phyloP scores from a whole-genome alignment of 2,329 filamentous ascomycete genomes.

The Alternaria tenuissima region DNA sequence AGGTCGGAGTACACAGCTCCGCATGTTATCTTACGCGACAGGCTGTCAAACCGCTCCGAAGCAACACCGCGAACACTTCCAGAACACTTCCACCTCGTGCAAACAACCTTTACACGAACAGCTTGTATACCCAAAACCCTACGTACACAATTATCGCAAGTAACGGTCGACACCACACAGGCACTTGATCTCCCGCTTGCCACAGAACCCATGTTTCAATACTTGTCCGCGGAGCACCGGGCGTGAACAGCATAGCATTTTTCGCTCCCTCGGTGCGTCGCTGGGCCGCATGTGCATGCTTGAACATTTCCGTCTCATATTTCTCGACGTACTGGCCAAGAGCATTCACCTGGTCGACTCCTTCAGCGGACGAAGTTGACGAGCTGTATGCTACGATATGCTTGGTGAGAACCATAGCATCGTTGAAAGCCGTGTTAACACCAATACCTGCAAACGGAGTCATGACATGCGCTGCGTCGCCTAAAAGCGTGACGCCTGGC shows the following conservation, averaged over 20 bases:
- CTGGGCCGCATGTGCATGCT: constrained; percentile 45
- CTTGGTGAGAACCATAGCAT: constrained; percentile 45
- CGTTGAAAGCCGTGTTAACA: constrained; percentile 50
- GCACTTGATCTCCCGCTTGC: constrained; percentile 21
- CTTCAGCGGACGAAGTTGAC: not conserved
- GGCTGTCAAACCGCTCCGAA: not conserved
- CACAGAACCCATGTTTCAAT: constrained; percentile 51
- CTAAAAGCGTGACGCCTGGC: constrained; percentile 51
- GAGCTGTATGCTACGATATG: constrained; percentile 41
- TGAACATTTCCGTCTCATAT: constrained; percentile 53
- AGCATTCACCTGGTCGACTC: not conserved
- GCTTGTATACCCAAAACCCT: constrained; percentile 14
- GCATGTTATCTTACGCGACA: not conserved
- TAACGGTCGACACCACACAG: constrained; percentile 28
- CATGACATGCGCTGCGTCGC: constrained; percentile 54
- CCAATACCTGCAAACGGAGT: constrained; percentile 50
- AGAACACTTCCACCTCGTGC: not conserved
- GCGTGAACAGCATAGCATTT: constrained; percentile 59
- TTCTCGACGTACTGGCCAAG: constrained; percentile 38
- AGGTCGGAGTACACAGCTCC: not conserved
- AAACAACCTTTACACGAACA: not conserved
- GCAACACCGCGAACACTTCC: not conserved
- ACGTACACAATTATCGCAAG: constrained; percentile 22
- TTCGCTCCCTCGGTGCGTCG: constrained; percentile 55
- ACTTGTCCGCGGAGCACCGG: constrained; percentile 55